A percentile compares a stretch with the other conserved stretches of the same genome.
Evolutionary conservation across 106 monocot genomes (phyloP).

Genomic region (Dendrobium catenatum): DNA sequence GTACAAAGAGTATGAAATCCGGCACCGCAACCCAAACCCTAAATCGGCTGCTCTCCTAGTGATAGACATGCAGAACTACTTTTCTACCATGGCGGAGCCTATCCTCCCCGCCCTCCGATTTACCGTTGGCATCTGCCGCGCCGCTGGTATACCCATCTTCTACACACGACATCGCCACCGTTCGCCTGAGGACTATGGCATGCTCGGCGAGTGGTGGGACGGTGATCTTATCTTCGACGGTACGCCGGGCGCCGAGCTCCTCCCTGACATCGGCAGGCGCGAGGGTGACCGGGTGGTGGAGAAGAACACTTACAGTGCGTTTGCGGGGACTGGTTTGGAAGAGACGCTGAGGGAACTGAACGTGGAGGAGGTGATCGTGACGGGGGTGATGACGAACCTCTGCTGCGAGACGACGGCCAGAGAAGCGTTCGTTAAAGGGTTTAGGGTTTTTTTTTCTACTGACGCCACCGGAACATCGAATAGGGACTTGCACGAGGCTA

Average conservation of each 20-base stretch:
- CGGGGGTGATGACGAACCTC: conserved; percentile 82
- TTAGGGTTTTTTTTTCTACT: conserved; percentile 81
- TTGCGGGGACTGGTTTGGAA: conserved; percentile 56
- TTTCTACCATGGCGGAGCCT: conserved; percentile 40
- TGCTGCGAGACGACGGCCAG: conserved; percentile 91
- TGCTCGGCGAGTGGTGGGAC: conserved; percentile 75
- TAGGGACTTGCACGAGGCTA: conserved; percentile 60
- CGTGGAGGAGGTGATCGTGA: conserved; percentile 69
- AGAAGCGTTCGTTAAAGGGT: conserved; percentile 75
- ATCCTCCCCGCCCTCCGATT: conserved; percentile 45
- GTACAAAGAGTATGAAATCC: conserved; percentile 52
- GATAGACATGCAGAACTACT: conserved; percentile 80
- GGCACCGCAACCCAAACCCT: conserved; percentile 45
- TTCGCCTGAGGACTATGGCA: conserved; percentile 30
- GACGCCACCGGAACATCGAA: conserved; percentile 57
- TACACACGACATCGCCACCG: conserved; percentile 70
- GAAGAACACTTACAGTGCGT: conserved; percentile 80
- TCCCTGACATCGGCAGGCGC: conserved; percentile 24
- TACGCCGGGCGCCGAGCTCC: conserved; percentile 40
- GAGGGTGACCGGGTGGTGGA: conserved; percentile 44
- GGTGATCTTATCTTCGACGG: conserved; percentile 48
- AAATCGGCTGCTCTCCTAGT: conserved; percentile 51
- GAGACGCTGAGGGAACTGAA: conserved; percentile 41
- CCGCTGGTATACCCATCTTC: conserved; percentile 40
- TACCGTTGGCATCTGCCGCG: conserved; percentile 55